phyloP scores from a whole-genome alignment of 306 rosid genomes.

The Quercus rubra region DNA sequence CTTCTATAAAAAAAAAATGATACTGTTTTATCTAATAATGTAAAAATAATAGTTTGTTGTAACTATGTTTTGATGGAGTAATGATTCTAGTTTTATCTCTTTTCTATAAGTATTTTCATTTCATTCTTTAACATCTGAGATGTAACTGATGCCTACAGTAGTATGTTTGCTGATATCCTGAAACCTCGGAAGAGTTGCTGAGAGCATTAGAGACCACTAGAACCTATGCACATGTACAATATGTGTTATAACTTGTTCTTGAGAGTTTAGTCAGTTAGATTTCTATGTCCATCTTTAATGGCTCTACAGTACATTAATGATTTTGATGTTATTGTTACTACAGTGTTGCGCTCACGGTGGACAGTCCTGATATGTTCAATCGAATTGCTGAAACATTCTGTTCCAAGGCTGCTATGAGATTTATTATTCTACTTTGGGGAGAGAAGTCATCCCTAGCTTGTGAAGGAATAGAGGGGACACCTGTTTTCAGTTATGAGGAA shows the following conservation, averaged over 20 bases:
- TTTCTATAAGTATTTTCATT: neutral
- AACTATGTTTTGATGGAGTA: neutral
- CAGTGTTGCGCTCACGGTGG: slow-evolving; percentile 88
- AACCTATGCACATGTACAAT: neutral
- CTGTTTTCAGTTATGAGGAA: slow-evolving; percentile 61
- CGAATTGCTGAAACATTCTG: slow-evolving; percentile 54
- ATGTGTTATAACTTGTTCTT: neutral
- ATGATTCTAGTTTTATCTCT: neutral
- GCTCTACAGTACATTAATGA: slow-evolving; percentile 8
- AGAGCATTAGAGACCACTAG: neutral
- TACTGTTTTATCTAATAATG: neutral
- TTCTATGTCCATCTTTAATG: slow-evolving; percentile 14
- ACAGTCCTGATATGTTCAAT: slow-evolving; percentile 76
- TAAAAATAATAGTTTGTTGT: neutral
- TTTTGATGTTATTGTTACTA: slow-evolving; percentile 12
- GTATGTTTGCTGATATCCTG: neutral
- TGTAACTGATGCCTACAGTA: neutral
- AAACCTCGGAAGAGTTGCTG: neutral
- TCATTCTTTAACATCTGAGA: neutral
- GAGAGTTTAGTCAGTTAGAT: neutral
- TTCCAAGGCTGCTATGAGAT: slow-evolving; percentile 57
- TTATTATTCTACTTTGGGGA: slow-evolving; percentile 91
- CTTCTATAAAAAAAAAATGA: neutral
- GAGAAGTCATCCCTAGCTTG: slow-evolving; percentile 57
- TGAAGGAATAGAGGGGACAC: slow-evolving; percentile 37